These are phyloP conservation scores for Prunus davidiana DNA, from an alignment of 306 rosid genomes.

Conservation along the genomic window DNA sequence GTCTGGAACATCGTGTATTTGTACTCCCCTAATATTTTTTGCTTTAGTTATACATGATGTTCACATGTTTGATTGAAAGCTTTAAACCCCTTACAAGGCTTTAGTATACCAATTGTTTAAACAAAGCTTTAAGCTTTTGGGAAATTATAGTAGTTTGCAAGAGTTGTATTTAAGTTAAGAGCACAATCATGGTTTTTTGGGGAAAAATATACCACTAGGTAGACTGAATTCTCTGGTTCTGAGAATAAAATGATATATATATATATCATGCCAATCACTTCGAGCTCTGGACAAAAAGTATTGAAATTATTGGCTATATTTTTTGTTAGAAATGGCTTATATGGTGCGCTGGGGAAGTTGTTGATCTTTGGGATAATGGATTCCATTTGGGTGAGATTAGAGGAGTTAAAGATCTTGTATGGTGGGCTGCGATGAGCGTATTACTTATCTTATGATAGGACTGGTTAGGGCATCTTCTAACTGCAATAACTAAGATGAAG, in stretches of 20 bases:
- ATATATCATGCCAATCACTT: not conserved
- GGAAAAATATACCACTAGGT: not conserved
- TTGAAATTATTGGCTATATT: not conserved
- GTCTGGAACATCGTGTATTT: constrained; percentile 35
- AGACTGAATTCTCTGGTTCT: not conserved
- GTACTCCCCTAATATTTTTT: not conserved
- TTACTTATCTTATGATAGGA: not conserved
- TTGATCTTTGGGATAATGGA: not conserved
- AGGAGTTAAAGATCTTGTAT: not conserved
- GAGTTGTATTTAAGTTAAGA: not conserved
- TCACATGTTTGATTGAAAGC: not conserved
- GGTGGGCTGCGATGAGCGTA: not conserved
- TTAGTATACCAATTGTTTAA: not conserved
- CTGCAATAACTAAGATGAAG: constrained; percentile 7
- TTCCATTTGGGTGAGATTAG: not conserved
- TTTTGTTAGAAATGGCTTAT: not conserved
- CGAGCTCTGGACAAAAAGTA: not conserved
- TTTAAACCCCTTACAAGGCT: not conserved
- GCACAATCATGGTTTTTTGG: not conserved
- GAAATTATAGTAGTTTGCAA: not conserved
- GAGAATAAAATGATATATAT: not conserved
- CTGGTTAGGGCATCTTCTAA: not conserved
- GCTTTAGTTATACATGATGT: not conserved
- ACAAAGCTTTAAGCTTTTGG: not conserved
- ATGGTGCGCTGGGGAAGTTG: not conserved